Evolutionary conservation across 148 eudicot genomes (phyloP), one percentile per base, ranked within the genome.

Genomic region (Silene uniflora): DNA sequence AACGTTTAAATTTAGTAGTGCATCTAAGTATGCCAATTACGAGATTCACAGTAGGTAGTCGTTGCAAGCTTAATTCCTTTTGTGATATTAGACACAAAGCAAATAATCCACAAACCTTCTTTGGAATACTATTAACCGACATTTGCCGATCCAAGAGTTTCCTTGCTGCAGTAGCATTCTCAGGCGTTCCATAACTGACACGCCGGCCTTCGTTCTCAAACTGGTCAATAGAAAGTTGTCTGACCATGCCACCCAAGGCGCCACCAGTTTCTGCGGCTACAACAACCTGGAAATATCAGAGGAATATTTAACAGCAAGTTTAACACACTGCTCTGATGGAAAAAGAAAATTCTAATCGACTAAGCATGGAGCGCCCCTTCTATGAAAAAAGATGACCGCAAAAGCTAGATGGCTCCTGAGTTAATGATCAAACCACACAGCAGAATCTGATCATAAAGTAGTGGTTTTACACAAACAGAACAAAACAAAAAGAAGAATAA

Each of bases 181-280:
- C 99, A 62, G 99, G 99, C 49, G 99, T 96, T 59, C 99, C 99
- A 81, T 96, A 92, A 78, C 99, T 91, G 46, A 96, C 98, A 21
- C 99, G 88, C 80, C 99, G 84, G 75, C 99, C 98, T 85, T 96
- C 99, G 81, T 96, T 96, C 82, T 92, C 98, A 88, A 96, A 96
- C 78, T 92, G 99, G 82, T 96, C 99, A 74, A 96, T 92, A 27
- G 99, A 96, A 69, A 96, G 97, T 81, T 91, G 98, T 80, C 99
- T 88, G 67, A 95, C 99, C 99, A 96, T 84, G 71, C 99, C 99
- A 83, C 99, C 99, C 85, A 92, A 85, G 72, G 94, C 98, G 60
- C 99, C 99, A 78, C 96, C 94, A 78, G 99, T 89, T 81, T 96
- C 99, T 63, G 96, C 98, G 72, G 99, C 99, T 80, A 96, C 90